Conservation (phyloP, 1,139 yeast genomes). For the Groenewaldozyma sp. region DNA sequence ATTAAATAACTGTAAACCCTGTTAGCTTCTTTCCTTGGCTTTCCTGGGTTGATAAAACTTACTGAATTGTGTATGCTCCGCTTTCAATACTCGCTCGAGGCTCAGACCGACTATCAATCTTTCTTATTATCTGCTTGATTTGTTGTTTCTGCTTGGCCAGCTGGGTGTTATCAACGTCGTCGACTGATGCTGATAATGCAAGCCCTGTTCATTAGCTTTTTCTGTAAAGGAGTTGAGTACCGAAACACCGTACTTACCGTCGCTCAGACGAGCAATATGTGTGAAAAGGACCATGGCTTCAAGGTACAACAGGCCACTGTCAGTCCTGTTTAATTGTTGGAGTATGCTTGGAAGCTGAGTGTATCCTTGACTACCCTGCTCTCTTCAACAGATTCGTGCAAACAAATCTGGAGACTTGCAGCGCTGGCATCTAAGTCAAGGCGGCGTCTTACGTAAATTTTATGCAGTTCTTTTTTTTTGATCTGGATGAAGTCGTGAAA, state of each 20-base stretch:
- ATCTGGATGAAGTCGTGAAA: too few species aligned
- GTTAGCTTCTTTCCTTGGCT: too few species aligned
- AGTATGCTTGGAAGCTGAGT: too few species aligned
- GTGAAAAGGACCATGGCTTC: slow-evolving; percentile 21
- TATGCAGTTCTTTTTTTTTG: too few species aligned
- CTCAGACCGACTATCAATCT: slow-evolving; percentile 74
- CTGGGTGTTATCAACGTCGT: slow-evolving; percentile 45
- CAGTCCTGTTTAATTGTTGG: too few species aligned
- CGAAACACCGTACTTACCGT: slow-evolving; percentile 19
- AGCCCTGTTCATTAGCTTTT: slow-evolving; percentile 40
- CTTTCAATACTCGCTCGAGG: slow-evolving; percentile 81
- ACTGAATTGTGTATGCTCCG: slow-evolving; percentile 63
- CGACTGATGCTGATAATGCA: slow-evolving; percentile 90
- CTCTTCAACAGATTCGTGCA: too few species aligned
- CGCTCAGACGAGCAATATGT: slow-evolving; percentile 23
- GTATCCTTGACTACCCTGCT: too few species aligned
- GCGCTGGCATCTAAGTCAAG: too few species aligned
- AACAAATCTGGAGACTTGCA: too few species aligned
- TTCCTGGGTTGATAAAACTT: too few species aligned
- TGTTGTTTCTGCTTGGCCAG: slow-evolving; percentile 75
- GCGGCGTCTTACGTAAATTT: too few species aligned
- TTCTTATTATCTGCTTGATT: slow-evolving; percentile 64
- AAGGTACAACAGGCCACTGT: too few species aligned
- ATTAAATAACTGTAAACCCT: slow-evolving; percentile 43
- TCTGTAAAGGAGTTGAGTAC: not conserved